Evolutionary conservation across 1,284 basidiomycete species (phyloP).

Genomic region (Fomitopsis pinicola): DNA sequence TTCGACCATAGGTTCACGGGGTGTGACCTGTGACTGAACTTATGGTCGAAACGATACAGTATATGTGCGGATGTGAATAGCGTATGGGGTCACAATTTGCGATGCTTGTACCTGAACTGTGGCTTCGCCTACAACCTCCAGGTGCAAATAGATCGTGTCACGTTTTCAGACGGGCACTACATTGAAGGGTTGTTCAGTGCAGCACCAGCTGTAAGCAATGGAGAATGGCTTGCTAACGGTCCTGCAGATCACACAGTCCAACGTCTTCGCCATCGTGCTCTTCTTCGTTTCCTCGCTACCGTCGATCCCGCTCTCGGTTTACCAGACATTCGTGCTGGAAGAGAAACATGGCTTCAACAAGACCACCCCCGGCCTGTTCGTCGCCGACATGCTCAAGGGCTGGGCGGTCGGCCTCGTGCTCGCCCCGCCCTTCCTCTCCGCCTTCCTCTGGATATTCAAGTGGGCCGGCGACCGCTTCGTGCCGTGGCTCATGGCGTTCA

Average conservation of each 20-base stretch:
- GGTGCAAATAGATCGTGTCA: too few species aligned
- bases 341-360: constrained; percentile 98
- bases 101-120: too few species aligned
- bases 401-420: constrained; percentile 72
- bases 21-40: too few species aligned
- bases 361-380: constrained; percentile 72
- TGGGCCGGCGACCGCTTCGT: constrained; percentile 91
- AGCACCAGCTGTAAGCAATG: too few species aligned
- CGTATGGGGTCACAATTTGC: too few species aligned
- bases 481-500: constrained; percentile 84
- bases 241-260: constrained; percentile 76
- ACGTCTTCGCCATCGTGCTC: constrained; percentile 72
- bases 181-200: too few species aligned
- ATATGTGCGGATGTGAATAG: too few species aligned
- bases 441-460: constrained; percentile 85
- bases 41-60: too few species aligned
- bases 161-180: too few species aligned
- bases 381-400: constrained; percentile 78
- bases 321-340: constrained; percentile 92
- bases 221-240: not conserved
- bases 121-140: too few species aligned
- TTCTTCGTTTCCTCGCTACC: constrained; percentile 68
- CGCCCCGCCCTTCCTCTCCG: constrained; percentile 86
- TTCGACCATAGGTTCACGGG: too few species aligned
- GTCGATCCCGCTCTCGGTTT: constrained; percentile 70